Conservation (phyloP, 2,329 filamentous ascomycete species). For the Boeremia exigua region DNA sequence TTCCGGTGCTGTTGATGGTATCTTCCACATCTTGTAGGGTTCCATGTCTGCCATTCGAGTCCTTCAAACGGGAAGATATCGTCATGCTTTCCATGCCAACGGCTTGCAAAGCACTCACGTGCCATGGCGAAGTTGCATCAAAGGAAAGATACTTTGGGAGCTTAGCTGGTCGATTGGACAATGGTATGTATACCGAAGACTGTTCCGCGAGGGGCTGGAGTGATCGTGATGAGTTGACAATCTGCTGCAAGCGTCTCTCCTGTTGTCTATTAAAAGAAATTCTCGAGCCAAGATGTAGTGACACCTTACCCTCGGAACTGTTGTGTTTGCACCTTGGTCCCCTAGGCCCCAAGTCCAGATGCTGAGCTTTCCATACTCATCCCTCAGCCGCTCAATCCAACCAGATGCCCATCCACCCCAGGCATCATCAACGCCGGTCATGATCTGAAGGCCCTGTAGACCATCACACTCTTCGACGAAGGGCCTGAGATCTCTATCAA, state of each 20-base stretch:
- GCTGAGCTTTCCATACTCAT: slow-evolving; percentile 88
- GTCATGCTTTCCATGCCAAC: slow-evolving; percentile 80
- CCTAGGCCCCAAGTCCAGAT: slow-evolving; percentile 89
- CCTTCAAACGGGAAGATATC: slow-evolving; percentile 73
- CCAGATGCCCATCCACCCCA: slow-evolving; percentile 56
- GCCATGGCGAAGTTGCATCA: slow-evolving; percentile 74
- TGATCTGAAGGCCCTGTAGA: slow-evolving; percentile 80
- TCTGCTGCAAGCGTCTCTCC: slow-evolving; percentile 68
- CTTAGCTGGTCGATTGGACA: slow-evolving; percentile 64
- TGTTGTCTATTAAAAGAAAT: slow-evolving; percentile 37
- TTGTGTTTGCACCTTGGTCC: slow-evolving; percentile 53
- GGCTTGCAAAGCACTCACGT: slow-evolving; percentile 76
- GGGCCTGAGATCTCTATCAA: slow-evolving; percentile 85
- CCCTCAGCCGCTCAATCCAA: slow-evolving; percentile 70
- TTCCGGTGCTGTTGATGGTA: slow-evolving; percentile 75
- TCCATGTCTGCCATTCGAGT: slow-evolving; percentile 49
- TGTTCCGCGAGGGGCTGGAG: slow-evolving; percentile 72
- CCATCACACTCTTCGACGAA: slow-evolving; percentile 95
- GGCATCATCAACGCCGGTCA: slow-evolving; percentile 61
- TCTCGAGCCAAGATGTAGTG: not conserved
- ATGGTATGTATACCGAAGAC: slow-evolving; percentile 78
- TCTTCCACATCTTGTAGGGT: slow-evolving; percentile 69
- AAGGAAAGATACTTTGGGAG: slow-evolving; percentile 66
- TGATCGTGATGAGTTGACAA: slow-evolving; percentile 76
- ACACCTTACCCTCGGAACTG: slow-evolving; percentile 53